Percentiles rank a stretch among this genome's conserved stretches.
phyloP scores from a whole-genome alignment of 2,329 filamentous ascomycete species.

The Pseudopyrenochaeta lycopersici region DNA sequence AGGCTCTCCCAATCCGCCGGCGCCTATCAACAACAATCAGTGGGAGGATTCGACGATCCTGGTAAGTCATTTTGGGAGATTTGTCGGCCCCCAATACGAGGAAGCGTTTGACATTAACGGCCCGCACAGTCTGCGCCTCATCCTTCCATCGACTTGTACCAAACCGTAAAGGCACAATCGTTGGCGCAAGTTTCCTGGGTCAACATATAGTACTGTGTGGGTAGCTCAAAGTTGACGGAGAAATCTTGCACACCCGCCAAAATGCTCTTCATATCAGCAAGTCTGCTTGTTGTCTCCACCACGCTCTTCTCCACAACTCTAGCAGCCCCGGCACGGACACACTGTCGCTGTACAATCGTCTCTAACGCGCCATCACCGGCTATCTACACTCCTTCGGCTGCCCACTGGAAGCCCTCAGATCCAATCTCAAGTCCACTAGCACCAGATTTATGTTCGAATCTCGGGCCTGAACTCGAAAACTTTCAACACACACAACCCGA shows the following conservation, averaged over 20 bases:
- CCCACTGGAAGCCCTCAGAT: conserved; percentile 30
- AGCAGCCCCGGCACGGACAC: conserved; percentile 35
- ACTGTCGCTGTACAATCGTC: conserved; percentile 41
- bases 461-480: conserved; percentile 37
- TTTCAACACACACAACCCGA: conserved; percentile 35
- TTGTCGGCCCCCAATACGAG: background rate
- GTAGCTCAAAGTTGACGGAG: background rate
- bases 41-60: background rate
- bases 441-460: conserved; percentile 28
- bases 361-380: conserved; percentile 15
- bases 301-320: conserved; percentile 19
- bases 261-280: conserved; percentile 21
- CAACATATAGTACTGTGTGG: background rate
- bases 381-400: conserved; percentile 25
- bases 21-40: background rate
- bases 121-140: conserved; percentile 3
- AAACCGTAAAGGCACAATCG: background rate
- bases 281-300: conserved; percentile 17
- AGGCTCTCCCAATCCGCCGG: background rate
- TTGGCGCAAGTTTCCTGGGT: background rate
- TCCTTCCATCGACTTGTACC: background rate
- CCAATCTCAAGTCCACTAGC: conserved; percentile 19
- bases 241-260: background rate
- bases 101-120: conserved; percentile 5
- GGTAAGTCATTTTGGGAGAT: background rate